A percentile compares a stretch with the other conserved stretches of the same genome.
phyloP scores from a whole-genome alignment of 495 filamentous ascomycete genomes.

The Penicillium roqueforti region DNA sequence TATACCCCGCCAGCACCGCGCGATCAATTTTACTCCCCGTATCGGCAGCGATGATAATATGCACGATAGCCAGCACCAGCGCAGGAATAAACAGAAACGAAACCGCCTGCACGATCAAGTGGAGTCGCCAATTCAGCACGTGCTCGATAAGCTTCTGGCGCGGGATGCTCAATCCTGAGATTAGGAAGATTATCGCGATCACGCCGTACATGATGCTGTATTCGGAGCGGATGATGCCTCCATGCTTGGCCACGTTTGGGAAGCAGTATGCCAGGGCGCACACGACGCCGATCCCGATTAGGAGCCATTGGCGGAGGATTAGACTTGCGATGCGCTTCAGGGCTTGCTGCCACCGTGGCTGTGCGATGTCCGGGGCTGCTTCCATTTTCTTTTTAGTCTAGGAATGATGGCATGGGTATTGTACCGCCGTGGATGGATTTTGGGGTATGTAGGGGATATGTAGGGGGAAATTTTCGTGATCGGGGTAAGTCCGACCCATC shows the following conservation, averaged over 20 bases:
- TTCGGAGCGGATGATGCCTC: conserved; percentile 49
- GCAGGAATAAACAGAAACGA: conserved; percentile 51
- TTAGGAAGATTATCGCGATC: conserved; percentile 51
- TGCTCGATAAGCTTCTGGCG: conserved; percentile 49
- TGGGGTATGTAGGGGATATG: background rate
- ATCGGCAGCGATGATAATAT: conserved; percentile 45
- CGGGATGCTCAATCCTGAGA: conserved; percentile 51
- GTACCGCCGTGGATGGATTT: background rate
- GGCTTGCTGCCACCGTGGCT: conserved; percentile 10
- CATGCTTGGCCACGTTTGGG: conserved; percentile 50
- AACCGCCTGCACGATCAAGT: conserved; percentile 47
- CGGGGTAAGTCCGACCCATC: conserved; percentile 20
- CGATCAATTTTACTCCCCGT: conserved; percentile 39
- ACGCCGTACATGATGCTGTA: conserved; percentile 53
- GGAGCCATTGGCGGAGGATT: conserved; percentile 52
- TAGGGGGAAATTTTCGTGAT: conserved; percentile 14
- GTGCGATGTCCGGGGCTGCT: background rate
- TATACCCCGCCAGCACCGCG: conserved; percentile 51
- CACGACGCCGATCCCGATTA: conserved; percentile 51
- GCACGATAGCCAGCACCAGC: conserved; percentile 42
- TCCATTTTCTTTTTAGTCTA: conserved; percentile 10
- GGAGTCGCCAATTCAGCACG: conserved; percentile 49
- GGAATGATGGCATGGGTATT: background rate
- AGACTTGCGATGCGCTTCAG: conserved; percentile 26
- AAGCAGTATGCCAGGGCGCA: conserved; percentile 51